Percentiles rank a stretch among this genome's conserved stretches.
Evolutionary conservation across 257 asterid species (phyloP).

Genomic region (Jacaranda mimosifolia): DNA sequence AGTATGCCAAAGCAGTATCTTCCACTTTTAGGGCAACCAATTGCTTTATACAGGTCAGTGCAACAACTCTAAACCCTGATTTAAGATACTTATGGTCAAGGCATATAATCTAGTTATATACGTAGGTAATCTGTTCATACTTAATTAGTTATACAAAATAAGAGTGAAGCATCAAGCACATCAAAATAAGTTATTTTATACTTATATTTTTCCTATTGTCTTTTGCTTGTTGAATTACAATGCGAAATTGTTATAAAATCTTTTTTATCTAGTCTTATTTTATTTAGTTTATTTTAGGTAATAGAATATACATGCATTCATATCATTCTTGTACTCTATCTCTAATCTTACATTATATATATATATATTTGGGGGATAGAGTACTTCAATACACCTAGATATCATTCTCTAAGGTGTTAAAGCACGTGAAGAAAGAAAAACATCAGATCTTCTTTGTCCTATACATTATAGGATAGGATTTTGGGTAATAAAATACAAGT

Average conservation of each 20-base stretch:
- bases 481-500: too few relatives aligned
- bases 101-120: background rate
- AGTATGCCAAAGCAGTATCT: conserved; percentile 99
- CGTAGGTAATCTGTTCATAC: background rate
- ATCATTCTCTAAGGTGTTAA: too few relatives aligned
- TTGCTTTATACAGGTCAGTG: conserved; percentile 90
- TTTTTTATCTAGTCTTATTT: too few relatives aligned
- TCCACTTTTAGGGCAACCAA: conserved; percentile 97
- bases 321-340: too few relatives aligned
- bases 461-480: too few relatives aligned
- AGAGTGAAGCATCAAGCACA: background rate
- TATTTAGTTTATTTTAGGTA: too few relatives aligned
- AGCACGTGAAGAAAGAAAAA: too few relatives aligned
- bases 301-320: too few relatives aligned
- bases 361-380: too few relatives aligned
- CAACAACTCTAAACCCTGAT: conserved; percentile 11
- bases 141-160: conserved; percentile 16
- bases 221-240: conserved; percentile 38
- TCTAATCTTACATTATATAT: too few relatives aligned
- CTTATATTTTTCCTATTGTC: conserved; percentile 23
- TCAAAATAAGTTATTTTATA: background rate
- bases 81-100: conserved; percentile 1
- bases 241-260: background rate
- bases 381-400: too few relatives aligned
- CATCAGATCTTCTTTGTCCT: too few relatives aligned